Base-by-base conservation (phyloP, 305 asterid species). In the Fraxinus nigra region DNA sequence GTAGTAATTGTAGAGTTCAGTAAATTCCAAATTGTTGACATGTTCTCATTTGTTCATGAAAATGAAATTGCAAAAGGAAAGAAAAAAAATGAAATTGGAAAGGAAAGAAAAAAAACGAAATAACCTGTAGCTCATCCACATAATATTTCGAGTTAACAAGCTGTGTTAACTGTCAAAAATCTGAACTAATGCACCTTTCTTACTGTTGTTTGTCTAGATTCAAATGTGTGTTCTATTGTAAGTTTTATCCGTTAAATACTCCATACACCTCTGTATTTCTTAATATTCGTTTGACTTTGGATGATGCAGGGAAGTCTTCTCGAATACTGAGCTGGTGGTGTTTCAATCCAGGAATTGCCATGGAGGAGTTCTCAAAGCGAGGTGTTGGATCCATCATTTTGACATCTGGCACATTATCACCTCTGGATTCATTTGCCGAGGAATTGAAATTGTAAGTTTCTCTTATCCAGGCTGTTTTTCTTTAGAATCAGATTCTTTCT, bases 251-350 rank as follows among this genome's bases (percentile, higher is more conserved):
- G 26, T 33, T 72, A 22, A 16, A 33, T 72, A 16, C 26, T 32
- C 76, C 3, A 1, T 33, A 40, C 46, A 72, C 46, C 76, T 72
- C 10, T 32, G 43, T 32, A 72, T 33, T 70, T 32, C 76, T 6
- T 14, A 70, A 70, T 16, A 70, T 70, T 33, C 40, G 18, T 16
- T 16, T 33, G 46, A 33, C 38, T 70, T 70, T 33, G 76, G 22
- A 33, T 33, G 76, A 70, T 33, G 76, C 80, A 93, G 99, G 92
- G 65, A 93, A 90, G 87, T 70, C 87, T 73, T 90, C 98, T 61
- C 92, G 99, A 87, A 92, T 90, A 51, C 88, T 96, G 28, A 96
- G 99, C 91, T 96, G 99, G 99, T 96, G 99, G 99, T 96, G 99
- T 90, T 96, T 96, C 88, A 96, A 96, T 87, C 99, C 99, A 43